phyloP scores from a whole-genome alignment of 768 basidiomycete species.

The Lactarius sp. region DNA sequence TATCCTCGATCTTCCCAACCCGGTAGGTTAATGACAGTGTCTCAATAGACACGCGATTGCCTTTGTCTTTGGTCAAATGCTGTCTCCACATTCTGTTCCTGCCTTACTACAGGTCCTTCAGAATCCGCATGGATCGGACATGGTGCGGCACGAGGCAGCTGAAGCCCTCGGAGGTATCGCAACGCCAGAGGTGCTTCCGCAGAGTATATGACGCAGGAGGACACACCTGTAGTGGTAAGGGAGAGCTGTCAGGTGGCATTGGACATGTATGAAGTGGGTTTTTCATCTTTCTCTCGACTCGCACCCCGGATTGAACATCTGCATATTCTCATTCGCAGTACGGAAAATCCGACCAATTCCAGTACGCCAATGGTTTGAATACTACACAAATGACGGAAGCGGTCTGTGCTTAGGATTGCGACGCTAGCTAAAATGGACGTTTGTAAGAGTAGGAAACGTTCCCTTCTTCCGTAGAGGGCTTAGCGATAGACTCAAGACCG shows the following conservation, averaged over 20 bases:
- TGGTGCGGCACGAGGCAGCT: constrained; percentile 98
- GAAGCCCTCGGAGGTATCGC: constrained; percentile 98
- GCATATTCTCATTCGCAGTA: constrained; percentile 41
- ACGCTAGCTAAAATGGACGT: too few relatives aligned
- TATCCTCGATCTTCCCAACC: background rate
- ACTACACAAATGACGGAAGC: constrained; percentile 15
- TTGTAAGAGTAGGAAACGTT: too few relatives aligned
- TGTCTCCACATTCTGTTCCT: constrained; percentile 84
- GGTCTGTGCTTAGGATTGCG: constrained; percentile 21
- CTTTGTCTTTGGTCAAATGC: constrained; percentile 95
- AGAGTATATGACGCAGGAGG: constrained; percentile 55
- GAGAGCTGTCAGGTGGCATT: constrained; percentile 96
- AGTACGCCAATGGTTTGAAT: constrained; percentile 60
- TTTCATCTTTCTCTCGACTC: background rate
- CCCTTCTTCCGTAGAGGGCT: too few relatives aligned
- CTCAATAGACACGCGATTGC: constrained; percentile 87
- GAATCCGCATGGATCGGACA: constrained; percentile 72
- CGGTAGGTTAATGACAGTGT: background rate
- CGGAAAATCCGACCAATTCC: constrained; percentile 77
- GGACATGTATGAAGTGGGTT: constrained; percentile 91
- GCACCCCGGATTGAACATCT: background rate
- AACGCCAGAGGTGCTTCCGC: constrained; percentile 83
- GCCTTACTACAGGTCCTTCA: constrained; percentile 75
- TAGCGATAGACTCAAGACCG: constrained; percentile 24
- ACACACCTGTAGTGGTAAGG: constrained; percentile 83